Base-by-base conservation (phyloP, 2,329 filamentous ascomycete species). In the Alternaria viburni region DNA sequence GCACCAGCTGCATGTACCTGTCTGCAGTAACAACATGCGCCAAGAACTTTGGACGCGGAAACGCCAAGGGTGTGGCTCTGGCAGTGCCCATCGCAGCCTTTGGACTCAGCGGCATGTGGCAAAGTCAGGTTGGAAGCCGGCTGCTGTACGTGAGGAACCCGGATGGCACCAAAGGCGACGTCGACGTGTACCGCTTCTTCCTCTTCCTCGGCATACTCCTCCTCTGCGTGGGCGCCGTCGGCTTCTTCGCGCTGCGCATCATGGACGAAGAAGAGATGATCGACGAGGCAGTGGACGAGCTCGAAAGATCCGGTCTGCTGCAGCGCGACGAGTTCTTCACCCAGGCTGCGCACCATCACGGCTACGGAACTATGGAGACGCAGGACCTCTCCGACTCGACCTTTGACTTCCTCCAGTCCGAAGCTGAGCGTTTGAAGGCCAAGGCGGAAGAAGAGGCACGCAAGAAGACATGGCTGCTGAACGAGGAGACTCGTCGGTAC, bases 11-110 rank as follows among this genome's bases (percentile, higher is more conserved):
- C 79, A 93, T 98, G 89, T 99, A 98, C 79, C 85, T 98, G 59
- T 88, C 90, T 54, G 91, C 93, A 2, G 91, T 99, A n/a, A 95
- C 95, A 7, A 97, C 95, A 0, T 97, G 93, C 76, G 96, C 96
- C 36, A 99, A 99, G 88, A 99, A 98, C 82, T 99, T 98, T 81
- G 94, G 94, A 52, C 89, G 91, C 64, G 93, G 93, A 5, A 92
- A 90, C 74, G 90, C 96, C 74, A 91, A 95, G 73, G 96, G 96
- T 0, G 83, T 99, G 54, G 95, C 96, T 64, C 85, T 99, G 59
- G 94, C 95, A 1, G 86, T 93, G 63, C 96, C 96, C 1, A 97
- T 98, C 77, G 93, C 96, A 0, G 91, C 92, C 7, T 97, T 97
- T 77, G 96, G 96, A 0, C 81, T 99, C 60, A 97, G 94, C 75